phyloP scores from a whole-genome alignment of 2,329 filamentous ascomycete genomes.

The Neonectria faginata region DNA sequence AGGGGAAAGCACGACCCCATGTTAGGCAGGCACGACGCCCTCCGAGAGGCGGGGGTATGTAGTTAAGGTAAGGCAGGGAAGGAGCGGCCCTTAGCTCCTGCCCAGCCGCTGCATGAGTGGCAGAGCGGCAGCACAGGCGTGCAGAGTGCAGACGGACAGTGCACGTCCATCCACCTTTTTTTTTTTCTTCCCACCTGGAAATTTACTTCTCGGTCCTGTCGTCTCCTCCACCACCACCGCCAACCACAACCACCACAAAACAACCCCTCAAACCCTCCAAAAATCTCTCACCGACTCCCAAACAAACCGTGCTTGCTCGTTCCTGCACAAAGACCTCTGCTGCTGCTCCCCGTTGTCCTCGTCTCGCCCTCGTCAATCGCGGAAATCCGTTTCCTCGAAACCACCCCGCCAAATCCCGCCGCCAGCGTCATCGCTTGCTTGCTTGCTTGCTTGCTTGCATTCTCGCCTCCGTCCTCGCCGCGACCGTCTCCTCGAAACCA shows the following conservation, averaged over 20 bases:
- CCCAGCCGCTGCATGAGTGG: conserved; percentile 4
- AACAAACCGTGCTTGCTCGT: conserved; percentile 10
- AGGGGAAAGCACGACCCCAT: conserved; percentile 26
- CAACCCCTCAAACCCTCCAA: conserved; percentile 28
- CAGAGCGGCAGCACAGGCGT: neutral
- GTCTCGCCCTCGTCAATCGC: neutral
- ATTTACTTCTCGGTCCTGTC: conserved; percentile 25
- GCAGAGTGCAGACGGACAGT: conserved; percentile 11
- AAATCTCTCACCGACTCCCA: conserved; percentile 32
- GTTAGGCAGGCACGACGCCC: conserved; percentile 21
- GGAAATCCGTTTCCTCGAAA: conserved; percentile 17
- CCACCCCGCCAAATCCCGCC: conserved; percentile 24
- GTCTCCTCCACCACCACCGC: conserved; percentile 20
- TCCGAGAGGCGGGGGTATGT: neutral
- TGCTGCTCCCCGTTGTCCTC: conserved; percentile 1
- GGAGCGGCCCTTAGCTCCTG: conserved; percentile 5
- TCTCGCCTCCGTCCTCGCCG: conserved; percentile 34
- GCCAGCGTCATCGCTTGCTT: neutral
- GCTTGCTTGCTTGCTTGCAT: too few relatives aligned
- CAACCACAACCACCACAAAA: conserved; percentile 22
- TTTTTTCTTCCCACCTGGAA: conserved; percentile 13
- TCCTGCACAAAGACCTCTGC: conserved; percentile 16
- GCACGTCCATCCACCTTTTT: conserved; percentile 7
- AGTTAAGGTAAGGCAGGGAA: neutral
- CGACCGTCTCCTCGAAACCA: conserved; percentile 27